phyloP scores from a whole-genome alignment of 352 stramenopile genomes.

The Pythium brachiatum region DNA sequence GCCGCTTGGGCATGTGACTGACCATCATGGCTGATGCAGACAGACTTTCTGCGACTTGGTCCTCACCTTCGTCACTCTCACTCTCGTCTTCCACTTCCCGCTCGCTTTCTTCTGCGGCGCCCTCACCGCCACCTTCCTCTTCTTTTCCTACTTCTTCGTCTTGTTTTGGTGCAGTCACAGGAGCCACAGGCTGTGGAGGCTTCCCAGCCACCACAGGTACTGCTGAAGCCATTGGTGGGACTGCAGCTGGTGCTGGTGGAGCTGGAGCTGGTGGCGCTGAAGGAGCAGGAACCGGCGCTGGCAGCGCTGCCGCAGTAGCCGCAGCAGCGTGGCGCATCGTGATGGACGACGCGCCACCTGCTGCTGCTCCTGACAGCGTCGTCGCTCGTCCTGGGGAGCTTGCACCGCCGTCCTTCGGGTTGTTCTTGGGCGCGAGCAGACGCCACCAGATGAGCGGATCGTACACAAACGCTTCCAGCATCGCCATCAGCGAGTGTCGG shows the following conservation, averaged over 20 bases:
- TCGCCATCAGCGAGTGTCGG: slow-evolving; percentile 98
- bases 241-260: background rate
- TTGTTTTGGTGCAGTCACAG: background rate
- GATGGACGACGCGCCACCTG: background rate
- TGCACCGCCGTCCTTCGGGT: slow-evolving; percentile 21
- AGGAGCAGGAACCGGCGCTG: background rate
- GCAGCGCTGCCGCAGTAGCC: background rate
- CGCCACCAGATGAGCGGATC: slow-evolving; percentile 99
- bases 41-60: slow-evolving; percentile 27
- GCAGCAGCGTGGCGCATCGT: background rate
- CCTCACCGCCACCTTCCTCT: slow-evolving; percentile 13
- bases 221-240: no score
- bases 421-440: slow-evolving; percentile 65
- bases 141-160: slow-evolving; percentile 26
- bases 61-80: slow-evolving; percentile 23
- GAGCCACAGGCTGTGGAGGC: background rate
- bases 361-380: background rate
- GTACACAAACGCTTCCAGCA: slow-evolving; percentile 99
- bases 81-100: slow-evolving; percentile 29
- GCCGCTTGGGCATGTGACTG: slow-evolving; percentile 28
- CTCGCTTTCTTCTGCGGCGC: slow-evolving; percentile 18
- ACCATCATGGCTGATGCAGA: slow-evolving; percentile 28
- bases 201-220: background rate
- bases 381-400: slow-evolving; percentile 2
- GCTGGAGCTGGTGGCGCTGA: background rate